Conservation (phyloP, 1,139 yeast species). For the Pichia sp. region DNA sequence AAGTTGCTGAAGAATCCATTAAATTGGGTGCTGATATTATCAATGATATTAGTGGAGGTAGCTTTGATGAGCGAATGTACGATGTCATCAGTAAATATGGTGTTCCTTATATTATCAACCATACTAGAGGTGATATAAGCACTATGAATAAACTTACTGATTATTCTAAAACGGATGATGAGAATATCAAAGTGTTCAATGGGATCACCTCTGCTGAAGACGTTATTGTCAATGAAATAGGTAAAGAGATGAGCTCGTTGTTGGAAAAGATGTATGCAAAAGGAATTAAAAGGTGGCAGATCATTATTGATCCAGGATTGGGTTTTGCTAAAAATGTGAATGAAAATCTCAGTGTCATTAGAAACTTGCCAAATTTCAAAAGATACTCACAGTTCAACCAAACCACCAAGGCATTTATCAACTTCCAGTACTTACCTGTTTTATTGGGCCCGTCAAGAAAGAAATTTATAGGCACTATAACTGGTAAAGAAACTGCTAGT, state of each 20-base stretch:
- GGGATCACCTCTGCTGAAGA: slow-evolving; percentile 7
- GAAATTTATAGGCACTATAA: slow-evolving; percentile 70
- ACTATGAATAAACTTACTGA: slow-evolving; percentile 59
- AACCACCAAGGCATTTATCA: slow-evolving; percentile 25
- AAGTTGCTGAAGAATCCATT: slow-evolving; percentile 65
- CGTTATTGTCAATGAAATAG: slow-evolving; percentile 37
- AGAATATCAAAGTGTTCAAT: slow-evolving; percentile 28
- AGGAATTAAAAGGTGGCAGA: slow-evolving; percentile 85
- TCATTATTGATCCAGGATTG: slow-evolving; percentile 87
- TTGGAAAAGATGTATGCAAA: slow-evolving; percentile 46
- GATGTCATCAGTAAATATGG: slow-evolving; percentile 56
- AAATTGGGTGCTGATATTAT: slow-evolving; percentile 81
- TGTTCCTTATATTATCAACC: slow-evolving; percentile 77
- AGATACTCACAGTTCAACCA: slow-evolving; percentile 29
- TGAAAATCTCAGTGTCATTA: slow-evolving; percentile 64
- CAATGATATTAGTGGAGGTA: slow-evolving; percentile 87
- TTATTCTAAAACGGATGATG: slow-evolving; percentile 34
- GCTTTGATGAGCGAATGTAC: slow-evolving; percentile 57
- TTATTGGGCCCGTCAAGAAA: slow-evolving; percentile 86
- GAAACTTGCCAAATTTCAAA: slow-evolving; percentile 49
- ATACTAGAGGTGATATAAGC: slow-evolving; percentile 74
- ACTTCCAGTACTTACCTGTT: slow-evolving; percentile 52
- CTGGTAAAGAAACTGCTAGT: slow-evolving; percentile 39
- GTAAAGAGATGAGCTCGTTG: slow-evolving; percentile 55
- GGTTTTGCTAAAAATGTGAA: slow-evolving; percentile 77